Base-by-base conservation (phyloP, 1,284 basidiomycete genomes). In the Ganoderma resinaceum region DNA sequence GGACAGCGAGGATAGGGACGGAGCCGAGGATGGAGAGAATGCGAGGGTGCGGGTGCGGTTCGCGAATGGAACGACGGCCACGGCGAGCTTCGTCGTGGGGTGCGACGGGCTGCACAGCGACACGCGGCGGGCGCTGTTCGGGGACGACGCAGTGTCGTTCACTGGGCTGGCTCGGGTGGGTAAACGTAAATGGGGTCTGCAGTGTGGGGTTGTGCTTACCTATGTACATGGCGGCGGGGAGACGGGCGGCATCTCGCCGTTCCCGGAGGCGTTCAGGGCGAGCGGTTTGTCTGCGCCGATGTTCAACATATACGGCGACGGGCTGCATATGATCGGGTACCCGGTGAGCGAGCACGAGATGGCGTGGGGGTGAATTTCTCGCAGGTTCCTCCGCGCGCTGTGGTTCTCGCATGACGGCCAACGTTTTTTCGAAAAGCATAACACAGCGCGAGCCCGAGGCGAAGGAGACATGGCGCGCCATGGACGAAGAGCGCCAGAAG, bases 81-180 rank as follows among this genome's bases (percentile, higher is more conserved):
- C 75, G 0, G 83, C 80, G 8, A 81, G 80, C 68, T 82, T 85
- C 66, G 79, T 84, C 12, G 77, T 85, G 9, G 84, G 84, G 16
- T 85, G 83, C 70, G 84, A 86, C 70, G 84, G 84, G 7, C 74
- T 86, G 67, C 84, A 85, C 69, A 84, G 83, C 67, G 79, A 77
- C 58, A 82, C 83, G 20, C 79, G 84, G 1, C 72, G 70, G 29
- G 74, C 76, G 18, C 75, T 85, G 23, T 85, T 85, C 66, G 84
- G 84, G 2, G 73, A 79, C 63, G 79, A 82, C 68, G 68, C 75
- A 23, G 79, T 80, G 5, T 68, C 76, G 23, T 85, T 80, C 68
- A 83, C 82, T 6, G 84, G 83, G 0, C 72, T 84, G 29, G 79
- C 78, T 0, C 83, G 85, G 79, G 84, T 83, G 3, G 14, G 68